Evolutionary conservation across 2,329 filamentous ascomycete species (phyloP).

Genomic region (Nemania sp.): DNA sequence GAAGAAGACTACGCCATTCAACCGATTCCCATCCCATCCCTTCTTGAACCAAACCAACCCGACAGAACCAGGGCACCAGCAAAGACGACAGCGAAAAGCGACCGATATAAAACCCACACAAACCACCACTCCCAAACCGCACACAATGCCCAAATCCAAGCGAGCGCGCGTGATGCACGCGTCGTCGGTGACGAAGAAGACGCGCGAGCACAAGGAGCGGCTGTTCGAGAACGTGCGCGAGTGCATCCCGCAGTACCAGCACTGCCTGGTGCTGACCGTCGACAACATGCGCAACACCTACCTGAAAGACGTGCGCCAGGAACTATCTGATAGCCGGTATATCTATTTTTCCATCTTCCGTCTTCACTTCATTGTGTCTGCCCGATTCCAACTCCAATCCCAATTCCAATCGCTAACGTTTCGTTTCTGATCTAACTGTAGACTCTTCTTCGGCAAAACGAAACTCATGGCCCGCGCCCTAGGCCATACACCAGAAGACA

Average conservation of each 20-base stretch:
- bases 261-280: constrained; percentile 91
- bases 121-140: not conserved
- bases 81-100: not conserved
- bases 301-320: constrained; percentile 84
- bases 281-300: constrained; percentile 99
- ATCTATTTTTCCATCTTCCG: constrained; percentile 31
- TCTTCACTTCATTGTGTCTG: too few relatives aligned
- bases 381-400: not conserved
- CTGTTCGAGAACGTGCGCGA: constrained; percentile 89
- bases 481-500: constrained; percentile 74
- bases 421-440: constrained; percentile 56
- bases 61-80: too few relatives aligned
- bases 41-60: not conserved
- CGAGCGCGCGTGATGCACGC: constrained; percentile 87
- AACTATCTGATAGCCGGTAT: constrained; percentile 83
- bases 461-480: constrained; percentile 98
- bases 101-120: not conserved
- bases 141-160: constrained; percentile 90
- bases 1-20: not conserved
- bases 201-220: constrained; percentile 85
- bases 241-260: constrained; percentile 79
- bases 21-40: not conserved
- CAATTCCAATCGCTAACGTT: not conserved
- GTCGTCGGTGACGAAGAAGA: constrained; percentile 90
- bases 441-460: constrained; percentile 98